Base-by-base conservation (phyloP, 441 rosid genomes). In the Gossypium lobatum region DNA sequence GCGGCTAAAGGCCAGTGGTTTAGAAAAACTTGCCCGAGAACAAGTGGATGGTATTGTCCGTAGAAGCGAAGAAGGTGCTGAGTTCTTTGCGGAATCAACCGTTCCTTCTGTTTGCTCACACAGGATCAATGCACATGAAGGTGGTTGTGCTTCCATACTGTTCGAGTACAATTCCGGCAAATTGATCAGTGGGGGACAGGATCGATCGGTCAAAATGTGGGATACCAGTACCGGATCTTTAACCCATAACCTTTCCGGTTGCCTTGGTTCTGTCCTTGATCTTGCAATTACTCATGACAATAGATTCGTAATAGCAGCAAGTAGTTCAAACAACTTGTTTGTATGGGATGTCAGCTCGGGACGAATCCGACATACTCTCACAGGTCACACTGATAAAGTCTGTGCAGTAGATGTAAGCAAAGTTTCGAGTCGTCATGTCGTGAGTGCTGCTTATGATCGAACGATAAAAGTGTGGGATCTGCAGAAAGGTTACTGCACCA, bases 1-100 rank as follows among this genome's bases (percentile, higher is more conserved):
- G 73, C 88, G 84, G 69, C 95, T 90, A 63, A 90, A 76, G 86
- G 97, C 95, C 67, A 95, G 87, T 74, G 99, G 96, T 67, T 84
- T 90, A 71, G 96, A 91, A 87, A 85, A 74, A 78, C 96, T 95
- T 77, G 97, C 99, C 71, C 83, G 81, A 77, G 91, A 90, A 78
- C 98, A 95, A 82, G 97, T 93, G 72, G 99, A 95, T 83, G 99
- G 99, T 50, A 86, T 95, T 75, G 99, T 95, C 37, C 91, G 97
- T 23, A 89, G 85, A 70, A 86, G 90, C 71, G 97, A 90, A 84
- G 98, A 90, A 73, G 99, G 98, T 72, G 94, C 95, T 5, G 97
- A 91, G 79, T 82, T 74, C 75, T 93, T 91, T 76, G 82, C 85
- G 11, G 98, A 95, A 76, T 89, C 96, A 8, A 81, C 79, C 14